Conservation (phyloP, 2,329 filamentous ascomycete species). For the Alternaria sp. region DNA sequence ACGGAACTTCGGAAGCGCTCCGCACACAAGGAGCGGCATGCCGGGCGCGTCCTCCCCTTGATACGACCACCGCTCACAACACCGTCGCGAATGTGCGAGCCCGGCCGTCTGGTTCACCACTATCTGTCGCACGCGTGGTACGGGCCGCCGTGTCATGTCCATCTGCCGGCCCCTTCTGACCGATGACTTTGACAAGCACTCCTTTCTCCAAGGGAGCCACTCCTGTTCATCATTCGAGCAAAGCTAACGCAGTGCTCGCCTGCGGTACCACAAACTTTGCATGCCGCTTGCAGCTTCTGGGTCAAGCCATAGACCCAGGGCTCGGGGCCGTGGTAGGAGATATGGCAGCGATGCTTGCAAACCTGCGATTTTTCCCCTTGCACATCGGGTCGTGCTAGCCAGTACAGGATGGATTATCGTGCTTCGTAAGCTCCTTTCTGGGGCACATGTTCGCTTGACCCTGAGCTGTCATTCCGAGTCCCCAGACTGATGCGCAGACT, state of each 20-base stretch:
- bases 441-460: slow-evolving; percentile 7
- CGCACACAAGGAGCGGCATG: background rate
- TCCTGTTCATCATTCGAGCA: background rate
- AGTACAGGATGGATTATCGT: background rate
- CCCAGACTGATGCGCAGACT: background rate
- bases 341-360: background rate
- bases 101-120: background rate
- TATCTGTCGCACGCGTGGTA: slow-evolving; percentile 1
- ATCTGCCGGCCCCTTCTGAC: background rate
- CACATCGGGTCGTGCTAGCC: background rate
- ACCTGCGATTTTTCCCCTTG: background rate
- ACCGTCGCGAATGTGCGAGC: background rate
- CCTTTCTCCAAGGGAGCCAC: background rate
- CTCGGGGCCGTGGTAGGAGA: background rate
- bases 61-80: background rate
- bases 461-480: background rate
- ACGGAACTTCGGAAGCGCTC: background rate
- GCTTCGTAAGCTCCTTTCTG: background rate
- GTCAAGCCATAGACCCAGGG: background rate
- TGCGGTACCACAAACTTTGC: slow-evolving; percentile 9
- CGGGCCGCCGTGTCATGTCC: slow-evolving; percentile 12
- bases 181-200: background rate
- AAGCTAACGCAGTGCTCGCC: slow-evolving; percentile 3
- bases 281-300: slow-evolving; percentile 1
- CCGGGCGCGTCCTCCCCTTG: background rate